A percentile compares a stretch with the other conserved stretches of the same genome.
phyloP scores from a whole-genome alignment of 108 stramenopile genomes.

The Halocafeteria seosinensis region DNA sequence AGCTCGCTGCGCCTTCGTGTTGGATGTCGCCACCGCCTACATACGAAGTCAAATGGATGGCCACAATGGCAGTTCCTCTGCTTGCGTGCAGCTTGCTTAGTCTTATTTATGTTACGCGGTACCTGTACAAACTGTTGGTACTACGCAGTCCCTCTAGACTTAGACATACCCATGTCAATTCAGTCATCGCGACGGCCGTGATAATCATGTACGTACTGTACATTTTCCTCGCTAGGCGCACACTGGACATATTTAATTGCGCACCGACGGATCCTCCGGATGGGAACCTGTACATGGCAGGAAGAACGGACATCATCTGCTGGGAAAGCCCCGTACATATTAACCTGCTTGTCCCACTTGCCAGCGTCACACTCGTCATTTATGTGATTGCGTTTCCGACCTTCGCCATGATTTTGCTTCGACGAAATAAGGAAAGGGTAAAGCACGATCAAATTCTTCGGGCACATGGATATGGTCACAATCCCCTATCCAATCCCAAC shows the following conservation, averaged over 20 bases:
- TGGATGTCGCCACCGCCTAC: background rate
- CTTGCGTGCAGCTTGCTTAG: background rate
- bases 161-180: background rate
- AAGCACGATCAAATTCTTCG: background rate
- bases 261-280: background rate
- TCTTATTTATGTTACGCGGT: background rate
- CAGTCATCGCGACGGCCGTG: background rate
- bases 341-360: background rate
- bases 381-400: background rate
- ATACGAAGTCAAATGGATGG: slow-evolving; percentile 19
- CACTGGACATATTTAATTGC: slow-evolving; percentile 14
- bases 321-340: background rate
- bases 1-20: slow-evolving; percentile 22
- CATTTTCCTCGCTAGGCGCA: slow-evolving; percentile 3
- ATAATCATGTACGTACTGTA: slow-evolving; percentile 14
- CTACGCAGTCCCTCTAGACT: background rate
- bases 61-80: slow-evolving; percentile 4
- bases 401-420: background rate
- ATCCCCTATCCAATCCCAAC: background rate
- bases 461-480: background rate
- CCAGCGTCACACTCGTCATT: background rate
- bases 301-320: background rate
- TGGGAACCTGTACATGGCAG: background rate
- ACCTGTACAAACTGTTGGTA: background rate
- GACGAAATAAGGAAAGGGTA: background rate